Percentiles rank a stretch among this genome's conserved stretches.
phyloP scores from a whole-genome alignment of 805 yeast species.

The Kazachstania viticola region DNA sequence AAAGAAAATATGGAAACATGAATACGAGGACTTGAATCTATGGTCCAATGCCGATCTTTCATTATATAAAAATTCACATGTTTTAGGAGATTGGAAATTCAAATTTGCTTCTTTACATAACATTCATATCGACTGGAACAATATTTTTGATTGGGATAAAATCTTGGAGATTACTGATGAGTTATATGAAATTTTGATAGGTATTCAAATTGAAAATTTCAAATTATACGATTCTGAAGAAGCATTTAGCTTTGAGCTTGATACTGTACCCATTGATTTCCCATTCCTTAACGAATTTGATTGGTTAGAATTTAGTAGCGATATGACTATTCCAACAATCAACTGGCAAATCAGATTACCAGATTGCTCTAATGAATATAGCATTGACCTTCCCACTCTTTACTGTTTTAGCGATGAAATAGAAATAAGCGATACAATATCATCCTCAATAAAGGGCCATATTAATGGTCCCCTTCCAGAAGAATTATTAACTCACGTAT shows the following conservation, averaged over 20 bases:
- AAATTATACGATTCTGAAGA: constrained; percentile 11
- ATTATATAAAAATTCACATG: constrained; percentile 8
- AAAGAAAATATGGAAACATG: constrained; percentile 20
- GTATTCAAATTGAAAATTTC: constrained; percentile 9
- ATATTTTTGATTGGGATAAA: constrained; percentile 11
- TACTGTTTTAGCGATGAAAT: constrained; percentile 8
- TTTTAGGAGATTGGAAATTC: constrained; percentile 4
- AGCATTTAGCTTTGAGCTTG: constrained; percentile 16
- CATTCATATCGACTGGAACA: constrained; percentile 14
- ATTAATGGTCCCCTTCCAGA: constrained; percentile 20
- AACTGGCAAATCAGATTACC: constrained; percentile 28
- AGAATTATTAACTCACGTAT: constrained; percentile 16
- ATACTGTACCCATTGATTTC: constrained; percentile 1
- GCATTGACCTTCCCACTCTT: constrained; percentile 22
- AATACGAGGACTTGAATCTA: constrained; percentile 16
- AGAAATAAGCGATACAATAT: constrained; percentile 1
- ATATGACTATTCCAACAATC: constrained; percentile 24
- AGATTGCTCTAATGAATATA: constrained; percentile 27
- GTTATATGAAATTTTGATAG: not conserved
- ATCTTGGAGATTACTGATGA: constrained; percentile 1
- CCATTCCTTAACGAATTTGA: constrained; percentile 3
- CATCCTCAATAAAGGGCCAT: constrained; percentile 3
- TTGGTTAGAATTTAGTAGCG: constrained; percentile 10
- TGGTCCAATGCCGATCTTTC: constrained; percentile 16
- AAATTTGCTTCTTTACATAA: constrained; percentile 10